These are phyloP conservation scores for Entonaema liquescens DNA, from an alignment of 495 filamentous ascomycete genomes.

Conservation along the genomic window DNA sequence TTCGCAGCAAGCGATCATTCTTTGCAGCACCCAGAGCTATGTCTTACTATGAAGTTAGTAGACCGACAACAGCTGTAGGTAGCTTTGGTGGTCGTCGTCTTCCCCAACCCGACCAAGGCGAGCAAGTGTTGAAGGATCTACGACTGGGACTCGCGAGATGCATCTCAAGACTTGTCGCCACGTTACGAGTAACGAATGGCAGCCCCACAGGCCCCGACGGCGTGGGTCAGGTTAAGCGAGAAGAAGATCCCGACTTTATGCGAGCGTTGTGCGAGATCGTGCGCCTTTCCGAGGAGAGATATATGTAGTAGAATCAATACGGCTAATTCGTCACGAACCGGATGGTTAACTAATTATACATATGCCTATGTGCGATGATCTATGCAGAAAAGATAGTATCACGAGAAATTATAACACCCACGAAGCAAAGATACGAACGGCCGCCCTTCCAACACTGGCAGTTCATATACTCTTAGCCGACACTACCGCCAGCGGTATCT, in stretches of 20 bases:
- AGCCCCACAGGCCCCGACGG: constrained; percentile 19
- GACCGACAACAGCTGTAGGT: constrained; percentile 31
- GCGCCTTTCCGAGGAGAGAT: constrained; percentile 49
- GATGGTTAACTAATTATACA: background rate
- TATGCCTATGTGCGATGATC: background rate
- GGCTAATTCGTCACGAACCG: background rate
- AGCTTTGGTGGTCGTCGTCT: constrained; percentile 7
- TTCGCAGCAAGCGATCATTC: constrained; percentile 37
- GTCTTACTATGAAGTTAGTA: constrained; percentile 16
- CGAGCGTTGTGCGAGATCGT: constrained; percentile 56
- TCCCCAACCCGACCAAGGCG: constrained; percentile 22
- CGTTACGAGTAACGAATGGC: constrained; percentile 45
- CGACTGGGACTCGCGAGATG: constrained; percentile 51
- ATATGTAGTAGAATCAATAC: constrained; percentile 14
- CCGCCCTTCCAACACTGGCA: background rate
- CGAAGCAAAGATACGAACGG: background rate
- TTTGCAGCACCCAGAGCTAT: constrained; percentile 18
- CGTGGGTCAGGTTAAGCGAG: constrained; percentile 22
- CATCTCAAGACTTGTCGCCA: constrained; percentile 49
- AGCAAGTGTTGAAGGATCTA: constrained; percentile 44
- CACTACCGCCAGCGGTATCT: background rate
- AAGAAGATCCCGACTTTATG: constrained; percentile 50
- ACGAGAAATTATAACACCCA: background rate
- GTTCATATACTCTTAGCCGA: background rate
- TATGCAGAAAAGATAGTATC: background rate